phyloP scores from a whole-genome alignment of 31 red algal species.

The Asparagopsis taxiformis region DNA sequence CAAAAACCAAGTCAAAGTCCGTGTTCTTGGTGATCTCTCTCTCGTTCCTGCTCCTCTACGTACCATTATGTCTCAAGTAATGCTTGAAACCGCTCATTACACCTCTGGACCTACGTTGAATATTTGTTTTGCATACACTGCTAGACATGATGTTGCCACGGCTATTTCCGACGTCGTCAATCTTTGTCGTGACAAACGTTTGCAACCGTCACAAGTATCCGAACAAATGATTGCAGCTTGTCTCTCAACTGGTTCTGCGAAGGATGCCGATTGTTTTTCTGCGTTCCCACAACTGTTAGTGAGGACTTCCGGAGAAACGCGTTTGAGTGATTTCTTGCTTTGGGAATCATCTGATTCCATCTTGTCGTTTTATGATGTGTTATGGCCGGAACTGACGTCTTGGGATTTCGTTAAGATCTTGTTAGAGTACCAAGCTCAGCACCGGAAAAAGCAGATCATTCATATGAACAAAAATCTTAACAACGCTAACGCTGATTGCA shows the following conservation, averaged over 20 bases:
- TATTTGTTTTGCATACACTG: constrained; percentile 93
- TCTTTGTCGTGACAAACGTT: background rate
- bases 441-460: background rate
- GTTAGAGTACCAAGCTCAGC: constrained; percentile 63
- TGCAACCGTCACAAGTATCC: constrained; percentile 35
- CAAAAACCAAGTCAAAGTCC: constrained; percentile 56
- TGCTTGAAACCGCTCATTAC: constrained; percentile 62
- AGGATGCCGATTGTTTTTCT: constrained; percentile 1
- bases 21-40: constrained; percentile 63
- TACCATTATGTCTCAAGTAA: constrained; percentile 27
- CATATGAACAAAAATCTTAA: no score
- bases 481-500: no score
- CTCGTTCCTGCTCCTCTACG: constrained; percentile 48
- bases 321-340: constrained; percentile 92
- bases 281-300: constrained; percentile 80
- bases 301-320: constrained; percentile 88
- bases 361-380: constrained; percentile 69
- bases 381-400: constrained; percentile 90
- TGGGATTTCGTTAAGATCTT: constrained; percentile 87
- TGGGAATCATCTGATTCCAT: constrained; percentile 65
- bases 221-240: constrained; percentile 45
- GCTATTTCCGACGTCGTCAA: constrained; percentile 37
- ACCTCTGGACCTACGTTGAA: constrained; percentile 59
- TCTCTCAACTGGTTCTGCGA: constrained; percentile 56
- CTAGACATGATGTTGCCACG: constrained; percentile 74